Conservation (phyloP, 2,329 filamentous ascomycete species). For the Pseudogymnoascus sp. region DNA sequence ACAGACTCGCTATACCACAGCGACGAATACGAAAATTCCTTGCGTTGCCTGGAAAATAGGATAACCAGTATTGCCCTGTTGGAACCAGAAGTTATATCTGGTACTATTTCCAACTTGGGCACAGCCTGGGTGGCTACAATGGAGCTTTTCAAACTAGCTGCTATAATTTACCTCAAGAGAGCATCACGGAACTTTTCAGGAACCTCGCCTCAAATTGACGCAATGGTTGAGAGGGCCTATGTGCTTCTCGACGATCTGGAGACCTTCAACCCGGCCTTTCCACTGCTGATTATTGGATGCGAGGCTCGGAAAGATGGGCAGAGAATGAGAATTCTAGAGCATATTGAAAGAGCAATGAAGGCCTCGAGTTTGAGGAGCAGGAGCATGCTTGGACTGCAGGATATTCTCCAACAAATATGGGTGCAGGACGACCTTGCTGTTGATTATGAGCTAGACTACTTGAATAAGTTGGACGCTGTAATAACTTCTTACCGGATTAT, state of each 20-base stretch:
- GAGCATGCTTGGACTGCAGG: conserved; percentile 12
- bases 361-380: conserved; percentile 10
- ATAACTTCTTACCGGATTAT: conserved; percentile 14
- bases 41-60: conserved; percentile 18
- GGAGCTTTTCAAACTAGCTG: conserved; percentile 17
- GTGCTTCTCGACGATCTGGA: conserved; percentile 17
- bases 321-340: conserved; percentile 16
- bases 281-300: conserved; percentile 24
- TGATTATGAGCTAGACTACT: conserved; percentile 14
- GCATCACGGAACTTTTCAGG: conserved; percentile 19
- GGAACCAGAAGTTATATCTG: conserved; percentile 14
- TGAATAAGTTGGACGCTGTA: conserved; percentile 12
- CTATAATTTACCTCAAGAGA: conserved; percentile 19
- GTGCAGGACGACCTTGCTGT: conserved; percentile 16
- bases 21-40: conserved; percentile 19
- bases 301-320: conserved; percentile 23
- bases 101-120: conserved; percentile 12
- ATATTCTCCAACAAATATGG: conserved; percentile 14
- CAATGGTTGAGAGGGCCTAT: conserved; percentile 16
- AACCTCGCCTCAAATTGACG: conserved; percentile 15
- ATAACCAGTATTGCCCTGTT: conserved; percentile 15
- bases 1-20: conserved; percentile 19
- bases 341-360: conserved; percentile 15
- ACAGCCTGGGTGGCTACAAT: conserved; percentile 16
- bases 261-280: conserved; percentile 21